Conservation (phyloP, 192 early-diverging fungal genomes). For the Backusella psychrophila region DNA sequence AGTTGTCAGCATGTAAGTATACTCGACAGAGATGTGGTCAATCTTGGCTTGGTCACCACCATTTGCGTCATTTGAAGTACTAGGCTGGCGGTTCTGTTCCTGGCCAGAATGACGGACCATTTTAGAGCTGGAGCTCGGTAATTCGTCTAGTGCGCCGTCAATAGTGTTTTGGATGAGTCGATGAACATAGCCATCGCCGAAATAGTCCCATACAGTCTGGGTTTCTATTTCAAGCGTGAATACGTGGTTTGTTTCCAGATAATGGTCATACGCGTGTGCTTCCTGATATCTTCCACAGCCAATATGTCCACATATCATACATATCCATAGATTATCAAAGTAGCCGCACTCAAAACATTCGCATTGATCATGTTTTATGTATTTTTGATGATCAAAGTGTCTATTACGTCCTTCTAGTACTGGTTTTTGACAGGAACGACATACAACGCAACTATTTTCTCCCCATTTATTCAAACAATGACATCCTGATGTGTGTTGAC, state of each 20-base stretch:
- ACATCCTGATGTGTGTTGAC: slow-evolving; percentile 96
- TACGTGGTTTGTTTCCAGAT: slow-evolving; percentile 75
- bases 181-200: slow-evolving; percentile 95
- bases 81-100: not conserved
- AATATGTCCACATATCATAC: slow-evolving; percentile 92
- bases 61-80: not conserved
- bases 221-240: slow-evolving; percentile 94
- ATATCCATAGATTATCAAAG: slow-evolving; percentile 89
- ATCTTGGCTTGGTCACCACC: slow-evolving; percentile 57
- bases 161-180: slow-evolving; percentile 87
- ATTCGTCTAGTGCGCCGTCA: slow-evolving; percentile 92
- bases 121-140: slow-evolving; percentile 48
- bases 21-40: slow-evolving; percentile 77
- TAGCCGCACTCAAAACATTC: slow-evolving; percentile 75
- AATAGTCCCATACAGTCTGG: slow-evolving; percentile 98
- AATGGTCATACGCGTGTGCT: slow-evolving; percentile 90
- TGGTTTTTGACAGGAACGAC: slow-evolving; percentile 74
- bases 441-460: slow-evolving; percentile 88
- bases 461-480: slow-evolving; percentile 91
- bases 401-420: slow-evolving; percentile 13
- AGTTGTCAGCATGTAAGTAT: slow-evolving; percentile 75
- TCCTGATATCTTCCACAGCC: slow-evolving; percentile 94
- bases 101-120: not conserved
- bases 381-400: not conserved
- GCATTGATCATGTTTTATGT: not conserved